A percentile compares a stretch with the other conserved stretches of the same genome.
phyloP scores from a whole-genome alignment of 495 filamentous ascomycete species.

The Penicillium goetzii region DNA sequence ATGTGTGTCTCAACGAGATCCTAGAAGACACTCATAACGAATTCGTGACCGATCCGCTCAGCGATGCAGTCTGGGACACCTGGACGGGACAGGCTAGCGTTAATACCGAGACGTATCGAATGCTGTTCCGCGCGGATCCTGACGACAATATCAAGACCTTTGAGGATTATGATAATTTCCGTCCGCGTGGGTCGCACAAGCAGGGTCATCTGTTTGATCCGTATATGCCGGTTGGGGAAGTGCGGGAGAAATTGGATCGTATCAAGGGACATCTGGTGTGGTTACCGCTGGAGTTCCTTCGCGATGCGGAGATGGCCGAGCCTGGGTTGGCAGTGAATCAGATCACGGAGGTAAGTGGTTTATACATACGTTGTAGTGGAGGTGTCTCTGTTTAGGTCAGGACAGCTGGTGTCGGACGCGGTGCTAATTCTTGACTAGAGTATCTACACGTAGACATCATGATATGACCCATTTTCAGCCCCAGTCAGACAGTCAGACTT shows the following conservation, averaged over 20 bases:
- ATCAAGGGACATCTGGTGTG: constrained; percentile 92
- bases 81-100: constrained; percentile 77
- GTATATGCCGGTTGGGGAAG: constrained; percentile 68
- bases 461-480: neutral
- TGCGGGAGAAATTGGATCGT: constrained; percentile 72
- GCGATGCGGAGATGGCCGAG: constrained; percentile 89
- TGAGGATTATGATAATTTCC: constrained; percentile 81
- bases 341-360: constrained; percentile 61
- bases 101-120: constrained; percentile 83
- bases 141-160: constrained; percentile 88
- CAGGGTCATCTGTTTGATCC: constrained; percentile 83
- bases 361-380: neutral
- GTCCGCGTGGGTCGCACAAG: constrained; percentile 68
- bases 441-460: constrained; percentile 48
- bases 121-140: constrained; percentile 91
- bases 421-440: constrained; percentile 32
- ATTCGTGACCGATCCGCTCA: constrained; percentile 80
- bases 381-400: neutral
- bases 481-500: neutral
- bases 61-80: constrained; percentile 78
- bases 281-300: constrained; percentile 89
- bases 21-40: constrained; percentile 67
- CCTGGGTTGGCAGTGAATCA: constrained; percentile 75
- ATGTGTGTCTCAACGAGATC: constrained; percentile 70
- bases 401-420: neutral